phyloP scores from a whole-genome alignment of 306 rosid genomes.

The Acmispon strigosus region DNA sequence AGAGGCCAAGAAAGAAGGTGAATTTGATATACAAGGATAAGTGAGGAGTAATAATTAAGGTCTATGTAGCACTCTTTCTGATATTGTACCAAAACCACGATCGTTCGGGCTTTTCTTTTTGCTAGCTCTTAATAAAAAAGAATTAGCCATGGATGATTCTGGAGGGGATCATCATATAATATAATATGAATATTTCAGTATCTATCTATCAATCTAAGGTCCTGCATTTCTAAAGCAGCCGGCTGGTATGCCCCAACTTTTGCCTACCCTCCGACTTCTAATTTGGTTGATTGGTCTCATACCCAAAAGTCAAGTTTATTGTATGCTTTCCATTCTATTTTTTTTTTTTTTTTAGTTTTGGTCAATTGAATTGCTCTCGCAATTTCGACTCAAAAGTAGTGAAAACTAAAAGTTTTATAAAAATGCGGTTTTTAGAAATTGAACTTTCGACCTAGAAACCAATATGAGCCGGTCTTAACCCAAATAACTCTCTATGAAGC shows the following conservation, averaged over 20 bases:
- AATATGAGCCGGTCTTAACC: no score
- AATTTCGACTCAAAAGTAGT: no score
- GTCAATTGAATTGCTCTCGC: no score
- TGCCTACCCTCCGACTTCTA: conserved; percentile 10
- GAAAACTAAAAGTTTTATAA: no score
- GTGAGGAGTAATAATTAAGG: neutral
- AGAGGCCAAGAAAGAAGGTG: neutral
- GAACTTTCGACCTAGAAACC: no score
- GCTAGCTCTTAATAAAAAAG: neutral
- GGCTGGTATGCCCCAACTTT: conserved; percentile 34
- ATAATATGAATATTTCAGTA: neutral
- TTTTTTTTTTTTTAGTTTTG: no score
- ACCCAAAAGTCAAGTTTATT: conserved; percentile 25
- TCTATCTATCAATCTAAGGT: neutral
- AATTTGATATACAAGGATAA: neutral
- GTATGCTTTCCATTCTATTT: conserved; percentile 8
- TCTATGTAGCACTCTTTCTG: neutral
- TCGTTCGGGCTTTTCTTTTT: neutral
- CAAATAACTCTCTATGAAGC: no score
- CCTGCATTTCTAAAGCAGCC: conserved; percentile 12
- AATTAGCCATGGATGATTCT: neutral
- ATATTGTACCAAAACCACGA: no score
- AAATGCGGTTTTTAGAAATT: no score
- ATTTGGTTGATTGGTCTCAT: conserved; percentile 17
- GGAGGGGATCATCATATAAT: neutral